Evolutionary conservation across 352 stramenopile genomes (phyloP), one percentile per base, ranked within the genome.

Genomic region (Phytophthora meadii): DNA sequence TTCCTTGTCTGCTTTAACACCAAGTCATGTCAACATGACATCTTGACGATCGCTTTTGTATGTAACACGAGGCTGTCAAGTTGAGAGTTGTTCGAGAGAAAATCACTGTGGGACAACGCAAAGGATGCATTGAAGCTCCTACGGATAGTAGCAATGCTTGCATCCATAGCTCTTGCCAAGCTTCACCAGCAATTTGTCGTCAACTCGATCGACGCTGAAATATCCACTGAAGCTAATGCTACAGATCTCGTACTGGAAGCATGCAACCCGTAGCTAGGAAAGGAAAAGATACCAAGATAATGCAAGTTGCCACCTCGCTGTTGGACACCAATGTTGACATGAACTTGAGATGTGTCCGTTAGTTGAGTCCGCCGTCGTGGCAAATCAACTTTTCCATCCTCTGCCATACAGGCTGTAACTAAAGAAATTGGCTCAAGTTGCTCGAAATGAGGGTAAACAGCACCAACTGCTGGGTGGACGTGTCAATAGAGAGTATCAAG

Each of bases 401-500:
- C 44, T 53, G 63, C 37, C 28, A 34, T 36, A 36, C 30, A 36
- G 9, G 30, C 27, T 69, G 61, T 45, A 28, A 58, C 61, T 39
- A n/a, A 39, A 46, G 61, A 69, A 36, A 36, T 36, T 12, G 30
- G 64, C n/a, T 12, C 46, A 40, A 27, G 27, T 15, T 22, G 30
- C 40, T n/a, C 27, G 24, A 24, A 44, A 53, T 54, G 25, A 32
- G 11, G 30, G 24, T 28, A 19, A 17, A 14, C 5, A 19, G 2
- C 22, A 37, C 56, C 56, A 62, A 3, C 64, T 72, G 64, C 64
- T 72, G 64, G 64, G 64, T 72, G 45, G 27, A 48, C 17, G 32
- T 44, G 34, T 59, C 64, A 36, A 68, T 63, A 72, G 57, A 62
- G 57, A 62, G 57, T 22, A 52, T 22, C 9, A 10, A 60, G 30